Conservation (phyloP, 2,329 filamentous ascomycete species). For the Penicillium vulpinum region DNA sequence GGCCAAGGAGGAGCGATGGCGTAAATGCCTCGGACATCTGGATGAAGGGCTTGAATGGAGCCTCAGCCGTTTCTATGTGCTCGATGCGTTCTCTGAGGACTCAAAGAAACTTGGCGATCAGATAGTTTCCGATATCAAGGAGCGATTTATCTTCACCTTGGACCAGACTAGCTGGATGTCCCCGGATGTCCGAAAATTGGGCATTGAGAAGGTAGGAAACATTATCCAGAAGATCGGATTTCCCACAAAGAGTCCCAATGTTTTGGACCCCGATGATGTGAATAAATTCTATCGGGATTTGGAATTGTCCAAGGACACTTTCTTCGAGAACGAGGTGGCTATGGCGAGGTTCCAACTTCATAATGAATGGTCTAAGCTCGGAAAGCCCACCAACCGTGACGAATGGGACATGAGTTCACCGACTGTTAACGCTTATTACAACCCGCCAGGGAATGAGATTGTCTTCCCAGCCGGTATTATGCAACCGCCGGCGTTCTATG, state of each 20-base stretch:
- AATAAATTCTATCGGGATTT: conserved; percentile 58
- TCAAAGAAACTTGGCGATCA: conserved; percentile 67
- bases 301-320: conserved; percentile 52
- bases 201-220: conserved; percentile 65
- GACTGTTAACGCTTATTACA: conserved; percentile 68
- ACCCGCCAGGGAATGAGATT: conserved; percentile 65
- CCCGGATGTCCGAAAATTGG: conserved; percentile 58
- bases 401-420: conserved; percentile 62
- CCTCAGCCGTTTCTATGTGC: conserved; percentile 68
- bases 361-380: conserved; percentile 58
- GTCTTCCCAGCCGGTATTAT: conserved; percentile 69
- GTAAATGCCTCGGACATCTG: conserved; percentile 61
- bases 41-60: conserved; percentile 66
- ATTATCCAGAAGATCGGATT: conserved; percentile 70
- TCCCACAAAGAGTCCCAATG: conserved; percentile 62
- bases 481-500: conserved; percentile 67
- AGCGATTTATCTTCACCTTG: conserved; percentile 63
- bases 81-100: conserved; percentile 66
- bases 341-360: conserved; percentile 51
- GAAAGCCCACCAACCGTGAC: conserved; percentile 61
- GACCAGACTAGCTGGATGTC: conserved; percentile 65
- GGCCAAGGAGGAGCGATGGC: conserved; percentile 64
- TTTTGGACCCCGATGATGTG: conserved; percentile 59
- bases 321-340: conserved; percentile 60
- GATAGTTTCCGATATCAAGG: conserved; percentile 70